Conservation (phyloP, 768 basidiomycete genomes). For the Naganishia friedmannii region DNA sequence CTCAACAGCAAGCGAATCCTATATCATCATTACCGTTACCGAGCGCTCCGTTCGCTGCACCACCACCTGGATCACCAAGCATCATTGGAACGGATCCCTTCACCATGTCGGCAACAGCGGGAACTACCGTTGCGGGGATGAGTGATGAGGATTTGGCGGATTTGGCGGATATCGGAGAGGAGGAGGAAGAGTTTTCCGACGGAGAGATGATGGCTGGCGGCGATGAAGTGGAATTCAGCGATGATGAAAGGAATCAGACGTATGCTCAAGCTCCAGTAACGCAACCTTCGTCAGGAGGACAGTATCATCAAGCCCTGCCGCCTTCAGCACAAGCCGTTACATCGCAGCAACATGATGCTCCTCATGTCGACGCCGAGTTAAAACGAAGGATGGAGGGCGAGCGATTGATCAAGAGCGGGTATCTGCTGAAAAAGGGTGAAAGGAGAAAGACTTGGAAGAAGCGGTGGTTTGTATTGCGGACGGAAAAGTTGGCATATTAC, state of each 20-base stretch:
- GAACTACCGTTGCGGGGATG: slow-evolving; percentile 35
- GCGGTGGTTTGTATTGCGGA: slow-evolving; percentile 93
- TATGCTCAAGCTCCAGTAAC: background rate
- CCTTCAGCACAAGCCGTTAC: background rate
- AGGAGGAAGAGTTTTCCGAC: slow-evolving; percentile 29
- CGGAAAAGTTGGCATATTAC: slow-evolving; percentile 92
- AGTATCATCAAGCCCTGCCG: slow-evolving; percentile 2
- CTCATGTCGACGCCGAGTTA: slow-evolving; percentile 36
- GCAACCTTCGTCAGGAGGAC: background rate
- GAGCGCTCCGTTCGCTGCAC: background rate
- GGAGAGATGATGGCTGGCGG: slow-evolving; percentile 6
- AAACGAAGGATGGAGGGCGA: slow-evolving; percentile 52
- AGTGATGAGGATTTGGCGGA: slow-evolving; percentile 35
- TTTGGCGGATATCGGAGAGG: slow-evolving; percentile 24
- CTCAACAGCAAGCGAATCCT: slow-evolving; percentile 34
- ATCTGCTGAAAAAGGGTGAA: slow-evolving; percentile 97
- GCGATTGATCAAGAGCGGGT: slow-evolving; percentile 78
- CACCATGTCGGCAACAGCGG: slow-evolving; percentile 31
- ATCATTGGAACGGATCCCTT: slow-evolving; percentile 30
- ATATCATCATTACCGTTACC: slow-evolving; percentile 9
- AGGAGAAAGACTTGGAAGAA: slow-evolving; percentile 99
- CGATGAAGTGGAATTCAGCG: background rate
- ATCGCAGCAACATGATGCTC: background rate
- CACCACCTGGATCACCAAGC: slow-evolving; percentile 5
- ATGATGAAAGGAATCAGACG: slow-evolving; percentile 23